A percentile compares a stretch with the other conserved stretches of the same genome.
These are phyloP conservation scores for Hibiscus mutabilis DNA, from an alignment of 345 rosid genomes.

Conservation along the genomic window DNA sequence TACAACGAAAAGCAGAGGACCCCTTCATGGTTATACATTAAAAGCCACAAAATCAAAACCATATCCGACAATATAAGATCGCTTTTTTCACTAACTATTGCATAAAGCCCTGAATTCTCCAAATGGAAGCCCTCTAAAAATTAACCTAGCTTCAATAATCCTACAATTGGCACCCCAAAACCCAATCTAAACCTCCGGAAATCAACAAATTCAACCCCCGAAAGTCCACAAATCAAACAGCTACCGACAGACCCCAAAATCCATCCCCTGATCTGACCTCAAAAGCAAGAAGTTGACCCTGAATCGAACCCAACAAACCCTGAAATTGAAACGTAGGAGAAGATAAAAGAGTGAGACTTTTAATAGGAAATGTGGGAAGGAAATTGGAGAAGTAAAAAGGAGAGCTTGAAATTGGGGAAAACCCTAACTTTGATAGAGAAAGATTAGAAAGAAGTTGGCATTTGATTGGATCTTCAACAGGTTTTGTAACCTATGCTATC, in stretches of 20 bases:
- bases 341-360: constrained; percentile 10
- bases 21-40: constrained; percentile 50
- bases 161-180: constrained; percentile 24
- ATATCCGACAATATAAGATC: constrained; percentile 10
- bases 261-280: constrained; percentile 28
- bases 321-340: constrained; percentile 1
- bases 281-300: constrained; percentile 6
- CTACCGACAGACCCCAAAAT: constrained; percentile 4
- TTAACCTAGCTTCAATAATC: constrained; percentile 23
- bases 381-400: not conserved
- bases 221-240: constrained; percentile 35
- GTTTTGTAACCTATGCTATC: constrained; percentile 17
- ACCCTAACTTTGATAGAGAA: constrained; percentile 30
- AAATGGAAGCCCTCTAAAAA: constrained; percentile 18
- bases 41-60: constrained; percentile 21
- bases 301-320: constrained; percentile 22
- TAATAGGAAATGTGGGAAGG: constrained; percentile 3
- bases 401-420: not conserved
- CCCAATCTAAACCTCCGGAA: not conserved
- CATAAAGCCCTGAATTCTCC: constrained; percentile 20
- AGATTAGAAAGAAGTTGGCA: constrained; percentile 17
- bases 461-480: constrained; percentile 42
- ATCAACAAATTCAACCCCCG: not conserved
- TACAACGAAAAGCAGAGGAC: constrained; percentile 51
- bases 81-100: not conserved